Percentiles rank a stretch among this genome's conserved stretches.
Conservation (phyloP, 495 filamentous ascomycete species). For the Rostrohypoxylon terebratum region DNA sequence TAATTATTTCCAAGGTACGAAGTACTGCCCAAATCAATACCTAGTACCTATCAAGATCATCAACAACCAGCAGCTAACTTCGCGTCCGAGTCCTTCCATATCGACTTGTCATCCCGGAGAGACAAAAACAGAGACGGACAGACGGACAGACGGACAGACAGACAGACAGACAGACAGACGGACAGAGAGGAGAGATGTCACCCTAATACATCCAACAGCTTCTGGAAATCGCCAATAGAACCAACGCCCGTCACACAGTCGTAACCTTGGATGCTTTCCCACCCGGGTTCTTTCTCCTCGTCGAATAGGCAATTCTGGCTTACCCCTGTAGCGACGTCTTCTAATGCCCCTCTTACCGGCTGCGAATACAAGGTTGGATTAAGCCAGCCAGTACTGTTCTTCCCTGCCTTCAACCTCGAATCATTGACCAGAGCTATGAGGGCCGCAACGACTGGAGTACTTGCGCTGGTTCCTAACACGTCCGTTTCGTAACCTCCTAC, state of each 20-base stretch:
- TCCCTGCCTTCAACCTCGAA: constrained; percentile 53
- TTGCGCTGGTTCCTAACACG: constrained; percentile 58
- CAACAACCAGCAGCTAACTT: neutral
- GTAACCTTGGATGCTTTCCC: constrained; percentile 52
- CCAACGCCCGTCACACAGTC: constrained; percentile 57
- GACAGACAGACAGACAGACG: too few species aligned
- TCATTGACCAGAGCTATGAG: constrained; percentile 57
- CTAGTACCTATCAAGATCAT: neutral
- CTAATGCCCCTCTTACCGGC: constrained; percentile 43
- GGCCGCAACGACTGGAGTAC: constrained; percentile 56
- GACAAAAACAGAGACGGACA: too few species aligned
- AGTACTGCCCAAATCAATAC: too few species aligned
- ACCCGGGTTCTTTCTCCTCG: constrained; percentile 43
- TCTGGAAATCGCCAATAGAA: constrained; percentile 51
- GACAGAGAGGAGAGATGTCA: constrained; percentile 2
- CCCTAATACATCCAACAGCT: constrained; percentile 47
- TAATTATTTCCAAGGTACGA: too few species aligned
- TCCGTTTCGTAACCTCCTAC: constrained; percentile 46
- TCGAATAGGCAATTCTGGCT: constrained; percentile 54
- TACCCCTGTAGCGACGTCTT: constrained; percentile 50
- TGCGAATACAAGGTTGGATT: constrained; percentile 53
- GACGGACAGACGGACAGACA: too few species aligned
- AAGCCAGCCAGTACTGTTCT: constrained; percentile 55
- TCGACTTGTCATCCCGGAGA: too few species aligned
- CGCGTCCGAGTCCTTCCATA: neutral